Conservation (phyloP, 805 yeast genomes). For the Starmera amethionina region DNA sequence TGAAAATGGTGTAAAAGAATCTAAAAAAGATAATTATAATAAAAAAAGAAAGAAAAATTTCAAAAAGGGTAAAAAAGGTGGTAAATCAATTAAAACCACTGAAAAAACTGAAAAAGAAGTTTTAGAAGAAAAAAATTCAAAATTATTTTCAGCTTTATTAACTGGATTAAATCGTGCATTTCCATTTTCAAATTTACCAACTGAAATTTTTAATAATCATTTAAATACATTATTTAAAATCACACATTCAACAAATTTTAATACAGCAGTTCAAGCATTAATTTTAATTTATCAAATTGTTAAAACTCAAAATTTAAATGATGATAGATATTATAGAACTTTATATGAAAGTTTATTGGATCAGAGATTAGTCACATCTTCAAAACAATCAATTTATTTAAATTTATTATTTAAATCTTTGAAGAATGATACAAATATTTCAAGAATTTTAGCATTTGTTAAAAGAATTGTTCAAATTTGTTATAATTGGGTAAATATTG, state of each 20-base stretch:
- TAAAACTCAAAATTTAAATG: constrained; percentile 41
- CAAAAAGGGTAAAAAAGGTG: constrained; percentile 84
- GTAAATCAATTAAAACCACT: constrained; percentile 53
- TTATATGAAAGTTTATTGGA: constrained; percentile 85
- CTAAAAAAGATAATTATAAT: constrained; percentile 36
- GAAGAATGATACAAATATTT: constrained; percentile 50
- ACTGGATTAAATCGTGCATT: constrained; percentile 95
- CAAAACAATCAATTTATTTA: constrained; percentile 88
- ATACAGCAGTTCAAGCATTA: constrained; percentile 88
- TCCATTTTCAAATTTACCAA: constrained; percentile 76
- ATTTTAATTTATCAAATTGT: constrained; percentile 77
- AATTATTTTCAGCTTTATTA: constrained; percentile 78
- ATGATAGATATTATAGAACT: constrained; percentile 74
- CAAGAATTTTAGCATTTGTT: constrained; percentile 78
- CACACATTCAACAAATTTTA: constrained; percentile 90
- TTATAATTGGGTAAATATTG: constrained; percentile 77
- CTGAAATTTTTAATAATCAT: constrained; percentile 63
- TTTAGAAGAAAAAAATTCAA: constrained; percentile 70
- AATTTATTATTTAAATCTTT: constrained; percentile 78
- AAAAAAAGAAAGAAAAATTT: constrained; percentile 63
- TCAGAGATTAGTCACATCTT: constrained; percentile 70
- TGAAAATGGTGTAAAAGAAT: constrained; percentile 25
- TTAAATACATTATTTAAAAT: constrained; percentile 78
- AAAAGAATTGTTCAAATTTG: constrained; percentile 85
- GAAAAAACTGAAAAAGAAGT: constrained; percentile 57